Evolutionary conservation across 352 stramenopile genomes (phyloP).

Genomic region (Phytophthora citricola): DNA sequence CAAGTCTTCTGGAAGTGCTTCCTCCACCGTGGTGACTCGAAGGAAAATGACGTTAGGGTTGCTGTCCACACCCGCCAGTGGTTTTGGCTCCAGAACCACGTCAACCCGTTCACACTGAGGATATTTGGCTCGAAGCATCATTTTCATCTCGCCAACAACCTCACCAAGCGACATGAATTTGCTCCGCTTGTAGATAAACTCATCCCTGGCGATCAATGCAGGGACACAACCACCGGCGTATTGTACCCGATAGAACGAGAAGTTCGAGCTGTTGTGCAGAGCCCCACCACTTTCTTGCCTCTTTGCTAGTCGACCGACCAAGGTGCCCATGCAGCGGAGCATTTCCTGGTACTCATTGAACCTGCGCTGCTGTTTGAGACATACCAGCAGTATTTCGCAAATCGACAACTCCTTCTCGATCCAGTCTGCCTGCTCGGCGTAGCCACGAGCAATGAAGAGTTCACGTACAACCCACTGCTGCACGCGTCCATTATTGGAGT

Average conservation of each 20-base stretch:
- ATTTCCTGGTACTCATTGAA: constrained; percentile 62
- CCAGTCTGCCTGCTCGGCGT: constrained; percentile 58
- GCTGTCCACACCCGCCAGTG: constrained; percentile 40
- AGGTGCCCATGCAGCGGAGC: constrained; percentile 46
- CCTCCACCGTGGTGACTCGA: constrained; percentile 51
- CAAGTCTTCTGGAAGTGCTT: constrained; percentile 25
- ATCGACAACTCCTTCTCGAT: constrained; percentile 60
- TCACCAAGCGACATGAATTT: constrained; percentile 73
- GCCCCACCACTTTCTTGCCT: constrained; percentile 21
- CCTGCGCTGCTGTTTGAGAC: constrained; percentile 40
- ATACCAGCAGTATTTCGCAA: constrained; percentile 53
- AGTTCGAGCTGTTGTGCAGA: constrained; percentile 23
- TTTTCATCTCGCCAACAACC: constrained; percentile 71
- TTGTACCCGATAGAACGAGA: constrained; percentile 66
- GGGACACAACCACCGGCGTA: constrained; percentile 64
- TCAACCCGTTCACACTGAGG: constrained; percentile 65
- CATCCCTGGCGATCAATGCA: constrained; percentile 40
- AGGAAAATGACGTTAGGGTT: constrained; percentile 72
- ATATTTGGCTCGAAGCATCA: constrained; percentile 58
- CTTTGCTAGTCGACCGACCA: constrained; percentile 39
- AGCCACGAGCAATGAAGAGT: constrained; percentile 44
- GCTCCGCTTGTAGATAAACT: constrained; percentile 82
- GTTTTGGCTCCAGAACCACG: constrained; percentile 60
- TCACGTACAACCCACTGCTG: constrained; percentile 51
- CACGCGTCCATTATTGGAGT: constrained; percentile 7